phyloP scores from a whole-genome alignment of 2,329 filamentous ascomycete genomes.

The Fusarium mundagurra region DNA sequence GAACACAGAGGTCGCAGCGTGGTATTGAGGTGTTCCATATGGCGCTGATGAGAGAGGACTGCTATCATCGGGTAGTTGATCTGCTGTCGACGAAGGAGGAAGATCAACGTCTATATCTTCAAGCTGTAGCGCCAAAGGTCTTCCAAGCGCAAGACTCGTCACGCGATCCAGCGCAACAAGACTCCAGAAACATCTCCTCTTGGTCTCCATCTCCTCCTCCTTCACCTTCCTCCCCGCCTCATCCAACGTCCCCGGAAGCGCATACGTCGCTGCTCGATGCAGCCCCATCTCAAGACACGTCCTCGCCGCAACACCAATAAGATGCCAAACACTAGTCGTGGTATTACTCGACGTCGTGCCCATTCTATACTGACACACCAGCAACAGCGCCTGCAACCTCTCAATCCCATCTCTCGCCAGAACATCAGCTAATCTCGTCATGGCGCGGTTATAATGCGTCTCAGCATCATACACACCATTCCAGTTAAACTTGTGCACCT shows the following conservation, averaged over 20 bases:
- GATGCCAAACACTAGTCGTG: slow-evolving; percentile 55
- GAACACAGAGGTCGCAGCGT: slow-evolving; percentile 46
- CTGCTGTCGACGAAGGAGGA: slow-evolving; percentile 35
- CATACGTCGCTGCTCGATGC: slow-evolving; percentile 51
- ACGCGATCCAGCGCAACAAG: slow-evolving; percentile 52
- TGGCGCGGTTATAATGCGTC: slow-evolving; percentile 52
- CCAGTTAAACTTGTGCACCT: slow-evolving; percentile 57
- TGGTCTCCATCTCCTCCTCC: slow-evolving; percentile 47
- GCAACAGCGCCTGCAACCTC: slow-evolving; percentile 53
- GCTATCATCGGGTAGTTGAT: slow-evolving; percentile 29
- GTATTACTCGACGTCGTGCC: slow-evolving; percentile 52
- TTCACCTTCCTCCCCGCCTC: neutral
- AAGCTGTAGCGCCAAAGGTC: slow-evolving; percentile 52
- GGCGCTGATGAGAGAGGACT: slow-evolving; percentile 26
- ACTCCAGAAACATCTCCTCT: slow-evolving; percentile 55
- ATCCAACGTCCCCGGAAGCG: neutral
- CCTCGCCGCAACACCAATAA: slow-evolving; percentile 54
- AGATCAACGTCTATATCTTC: slow-evolving; percentile 54
- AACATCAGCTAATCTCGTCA: slow-evolving; percentile 49
- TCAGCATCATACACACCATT: slow-evolving; percentile 54
- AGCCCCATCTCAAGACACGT: slow-evolving; percentile 54
- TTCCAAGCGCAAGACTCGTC: slow-evolving; percentile 50
- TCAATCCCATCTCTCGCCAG: slow-evolving; percentile 49
- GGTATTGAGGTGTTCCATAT: slow-evolving; percentile 38
- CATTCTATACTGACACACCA: slow-evolving; percentile 56